Conservation (phyloP, 2,329 filamentous ascomycete genomes). For the Aspergillus flavus region DNA sequence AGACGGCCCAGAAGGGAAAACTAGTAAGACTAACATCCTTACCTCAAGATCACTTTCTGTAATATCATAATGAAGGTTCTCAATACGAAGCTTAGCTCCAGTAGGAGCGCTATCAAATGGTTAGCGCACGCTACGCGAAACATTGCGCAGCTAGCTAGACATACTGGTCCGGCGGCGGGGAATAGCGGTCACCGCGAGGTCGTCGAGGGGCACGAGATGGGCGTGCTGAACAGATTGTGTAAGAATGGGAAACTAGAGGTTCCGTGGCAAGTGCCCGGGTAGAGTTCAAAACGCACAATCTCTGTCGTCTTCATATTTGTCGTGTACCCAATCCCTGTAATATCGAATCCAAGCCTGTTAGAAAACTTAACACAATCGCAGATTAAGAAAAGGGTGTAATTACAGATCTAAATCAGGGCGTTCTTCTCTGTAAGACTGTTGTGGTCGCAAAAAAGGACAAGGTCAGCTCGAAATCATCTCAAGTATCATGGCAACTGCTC, state of each 20-base stretch:
- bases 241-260: slow-evolving; percentile 8
- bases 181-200: slow-evolving; percentile 36
- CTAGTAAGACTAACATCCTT: slow-evolving; percentile 18
- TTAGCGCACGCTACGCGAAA: background rate
- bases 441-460: slow-evolving; percentile 37
- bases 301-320: slow-evolving; percentile 79
- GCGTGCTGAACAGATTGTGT: slow-evolving; percentile 35
- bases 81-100: slow-evolving; percentile 75
- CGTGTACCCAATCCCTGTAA: slow-evolving; percentile 89
- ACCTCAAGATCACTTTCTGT: slow-evolving; percentile 82
- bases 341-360: slow-evolving; percentile 3
- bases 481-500: slow-evolving; percentile 37
- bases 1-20: background rate
- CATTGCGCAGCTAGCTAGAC: slow-evolving; percentile 11
- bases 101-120: slow-evolving; percentile 49
- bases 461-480: slow-evolving; percentile 49
- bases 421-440: slow-evolving; percentile 50
- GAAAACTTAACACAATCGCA: background rate
- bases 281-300: slow-evolving; percentile 41
- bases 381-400: slow-evolving; percentile 7
- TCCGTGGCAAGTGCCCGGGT: background rate
- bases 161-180: slow-evolving; percentile 41
- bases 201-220: slow-evolving; percentile 49
- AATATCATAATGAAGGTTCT: slow-evolving; percentile 91
- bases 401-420: slow-evolving; percentile 51